Conservation (phyloP, 1,139 yeast genomes). For the Diutina mesorugosa region DNA sequence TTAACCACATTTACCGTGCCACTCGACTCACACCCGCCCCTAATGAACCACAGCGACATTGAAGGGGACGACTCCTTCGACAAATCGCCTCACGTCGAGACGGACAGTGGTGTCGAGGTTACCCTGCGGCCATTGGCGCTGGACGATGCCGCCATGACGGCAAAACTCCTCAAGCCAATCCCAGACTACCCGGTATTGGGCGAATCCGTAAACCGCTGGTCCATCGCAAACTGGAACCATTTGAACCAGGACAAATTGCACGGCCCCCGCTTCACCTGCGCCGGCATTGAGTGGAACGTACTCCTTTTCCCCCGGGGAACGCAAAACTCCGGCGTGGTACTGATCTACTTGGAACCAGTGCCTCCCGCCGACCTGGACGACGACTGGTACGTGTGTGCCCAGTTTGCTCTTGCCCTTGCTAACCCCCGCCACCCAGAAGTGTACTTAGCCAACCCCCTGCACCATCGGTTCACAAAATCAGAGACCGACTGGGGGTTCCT, state of each 20-base stretch:
- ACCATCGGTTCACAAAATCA: conserved; percentile 62
- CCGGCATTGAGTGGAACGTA: conserved; percentile 63
- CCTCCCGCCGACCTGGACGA: conserved; percentile 16
- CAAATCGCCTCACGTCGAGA: not conserved
- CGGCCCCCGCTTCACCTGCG: conserved; percentile 43
- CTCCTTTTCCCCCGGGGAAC: conserved; percentile 67
- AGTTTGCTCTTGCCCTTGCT: conserved; percentile 78
- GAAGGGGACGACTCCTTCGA: not conserved
- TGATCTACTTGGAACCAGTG: conserved; percentile 54
- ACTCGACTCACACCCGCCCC: not conserved
- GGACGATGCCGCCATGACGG: not conserved
- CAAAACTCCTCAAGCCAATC: conserved; percentile 6
- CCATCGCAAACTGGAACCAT: conserved; percentile 49
- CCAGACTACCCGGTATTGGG: conserved; percentile 30
- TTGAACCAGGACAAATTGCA: conserved; percentile 37
- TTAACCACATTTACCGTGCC: not conserved
- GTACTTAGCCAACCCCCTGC: conserved; percentile 13
- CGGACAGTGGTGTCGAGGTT: not conserved
- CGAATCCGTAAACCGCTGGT: conserved; percentile 53
- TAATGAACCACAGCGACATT: not conserved
- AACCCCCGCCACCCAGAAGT: conserved; percentile 55
- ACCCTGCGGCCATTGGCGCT: not conserved
- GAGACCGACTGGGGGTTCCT: conserved; percentile 97
- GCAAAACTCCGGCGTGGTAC: conserved; percentile 25
- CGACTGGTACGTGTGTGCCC: conserved; percentile 82